Base-by-base conservation (phyloP, 192 early-diverging fungal genomes). In the Gryganskiella cystojenkinii region DNA sequence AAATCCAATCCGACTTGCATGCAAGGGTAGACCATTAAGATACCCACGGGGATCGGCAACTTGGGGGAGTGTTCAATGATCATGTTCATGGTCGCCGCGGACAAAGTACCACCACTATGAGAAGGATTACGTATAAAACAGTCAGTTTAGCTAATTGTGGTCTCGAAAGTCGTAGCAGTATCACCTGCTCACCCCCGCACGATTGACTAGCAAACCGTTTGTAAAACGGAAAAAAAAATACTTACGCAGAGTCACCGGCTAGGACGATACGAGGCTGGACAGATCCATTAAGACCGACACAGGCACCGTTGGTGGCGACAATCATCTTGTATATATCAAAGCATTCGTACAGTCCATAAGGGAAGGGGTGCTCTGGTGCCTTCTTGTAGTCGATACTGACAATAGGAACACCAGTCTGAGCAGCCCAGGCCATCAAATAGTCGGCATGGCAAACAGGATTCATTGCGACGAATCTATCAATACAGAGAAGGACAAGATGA, bases 361-460 rank as follows among this genome's bases (percentile, higher is more conserved):
- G 97, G 68, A 94, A 99, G n/a, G 97, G 97, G 55, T 88, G 89
- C 80, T 98, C 97, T 37, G 96, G 97, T 8, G 95, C 94, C 79
- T 99, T 99, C 55, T 92, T 94, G 60, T 99, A 99, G 67, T 99
- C 89, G 47, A 99, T 83, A 57, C 89, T 90, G 31, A 95, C 70
- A 13, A 99, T 88, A 2, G 94, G 92, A 0, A 93, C 69, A 11
- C 83, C 81, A 2, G 91, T 92, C 37, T 83, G 81, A 24, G 84
- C 82, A n/a, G 96, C 94, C 93, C 93, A 97, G 2, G 80, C 80
- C 30, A 92, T 87, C 43, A 95, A 62, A 64, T 95, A 92, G 60
- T 96, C 95, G 58, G 93, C 91, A 51, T 99, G 97, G 59, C 92
- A 92, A 15, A 79, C 81, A 25, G 97, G 97, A 13, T 87, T 86